Evolutionary conservation across 306 rosid species (phyloP).

Genomic region (Senna siamea): DNA sequence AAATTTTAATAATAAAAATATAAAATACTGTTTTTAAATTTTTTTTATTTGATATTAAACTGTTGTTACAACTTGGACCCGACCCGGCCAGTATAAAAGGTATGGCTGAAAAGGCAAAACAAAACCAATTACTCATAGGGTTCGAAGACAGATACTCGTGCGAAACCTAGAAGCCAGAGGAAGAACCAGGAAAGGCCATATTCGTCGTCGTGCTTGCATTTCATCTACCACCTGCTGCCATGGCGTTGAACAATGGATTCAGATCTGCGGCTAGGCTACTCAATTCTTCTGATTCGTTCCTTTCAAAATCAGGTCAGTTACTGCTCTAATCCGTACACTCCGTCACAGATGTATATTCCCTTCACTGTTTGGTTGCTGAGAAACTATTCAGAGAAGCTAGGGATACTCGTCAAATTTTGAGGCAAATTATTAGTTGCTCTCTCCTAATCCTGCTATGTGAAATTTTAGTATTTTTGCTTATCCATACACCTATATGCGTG

Average conservation of each 20-base stretch:
- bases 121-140: not conserved
- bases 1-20: too few species aligned
- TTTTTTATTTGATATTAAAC: too few species aligned
- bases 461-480: not conserved
- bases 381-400: not conserved
- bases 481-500: too few species aligned
- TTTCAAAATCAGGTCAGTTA: constrained; percentile 28
- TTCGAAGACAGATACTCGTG: not conserved
- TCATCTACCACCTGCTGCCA: not conserved
- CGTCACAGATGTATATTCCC: not conserved
- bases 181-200: not conserved
- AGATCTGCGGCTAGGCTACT: constrained; percentile 21
- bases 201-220: not conserved
- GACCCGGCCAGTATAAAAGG: too few species aligned
- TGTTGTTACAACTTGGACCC: too few species aligned
- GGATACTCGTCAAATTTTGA: not conserved
- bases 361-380: not conserved
- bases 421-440: not conserved
- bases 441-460: not conserved
- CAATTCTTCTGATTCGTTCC: constrained; percentile 5
- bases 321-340: not conserved
- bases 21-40: too few species aligned
- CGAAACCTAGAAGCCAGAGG: not conserved
- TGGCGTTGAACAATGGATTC: constrained; percentile 33
- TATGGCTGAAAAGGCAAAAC: too few species aligned